These are phyloP conservation scores for Xenosphaeropsis pyriputrescens DNA, from an alignment of 2,329 filamentous ascomycete genomes.

Conservation along the genomic window DNA sequence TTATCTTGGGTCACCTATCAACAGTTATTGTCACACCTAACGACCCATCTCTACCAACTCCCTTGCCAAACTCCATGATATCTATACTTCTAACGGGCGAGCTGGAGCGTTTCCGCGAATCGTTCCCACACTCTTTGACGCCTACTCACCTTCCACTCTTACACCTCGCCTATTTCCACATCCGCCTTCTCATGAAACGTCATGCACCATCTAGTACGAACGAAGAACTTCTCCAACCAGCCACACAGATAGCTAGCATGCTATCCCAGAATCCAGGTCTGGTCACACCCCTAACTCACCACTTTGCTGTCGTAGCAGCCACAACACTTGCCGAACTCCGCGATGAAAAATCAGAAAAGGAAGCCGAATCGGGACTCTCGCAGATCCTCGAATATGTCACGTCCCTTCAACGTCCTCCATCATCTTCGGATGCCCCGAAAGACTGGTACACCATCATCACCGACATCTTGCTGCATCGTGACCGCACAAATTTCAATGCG, in stretches of 20 bases:
- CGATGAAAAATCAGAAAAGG: constrained; percentile 37
- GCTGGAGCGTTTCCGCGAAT: constrained; percentile 51
- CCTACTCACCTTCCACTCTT: constrained; percentile 37
- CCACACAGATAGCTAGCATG: constrained; percentile 41
- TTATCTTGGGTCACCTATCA: constrained; percentile 40
- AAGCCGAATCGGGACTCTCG: constrained; percentile 38
- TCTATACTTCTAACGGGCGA: constrained; percentile 37
- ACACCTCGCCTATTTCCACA: constrained; percentile 57
- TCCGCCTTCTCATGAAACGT: constrained; percentile 47
- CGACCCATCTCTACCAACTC: constrained; percentile 24
- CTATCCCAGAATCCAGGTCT: constrained; percentile 38
- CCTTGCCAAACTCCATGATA: constrained; percentile 26
- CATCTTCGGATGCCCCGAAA: constrained; percentile 24
- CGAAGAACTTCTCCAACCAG: constrained; percentile 43
- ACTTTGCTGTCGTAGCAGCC: constrained; percentile 45
- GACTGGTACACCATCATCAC: constrained; percentile 29
- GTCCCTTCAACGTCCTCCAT: constrained; percentile 32
- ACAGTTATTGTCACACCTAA: constrained; percentile 28
- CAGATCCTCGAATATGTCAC: constrained; percentile 49
- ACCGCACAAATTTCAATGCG: background rate
- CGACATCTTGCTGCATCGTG: constrained; percentile 16
- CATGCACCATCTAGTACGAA: constrained; percentile 39
- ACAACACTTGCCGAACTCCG: constrained; percentile 46
- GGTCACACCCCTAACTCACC: constrained; percentile 49
- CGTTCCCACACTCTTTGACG: constrained; percentile 41